Conservation (phyloP, 139 green algal genomes). For the Haematococcus lacustris region DNA sequence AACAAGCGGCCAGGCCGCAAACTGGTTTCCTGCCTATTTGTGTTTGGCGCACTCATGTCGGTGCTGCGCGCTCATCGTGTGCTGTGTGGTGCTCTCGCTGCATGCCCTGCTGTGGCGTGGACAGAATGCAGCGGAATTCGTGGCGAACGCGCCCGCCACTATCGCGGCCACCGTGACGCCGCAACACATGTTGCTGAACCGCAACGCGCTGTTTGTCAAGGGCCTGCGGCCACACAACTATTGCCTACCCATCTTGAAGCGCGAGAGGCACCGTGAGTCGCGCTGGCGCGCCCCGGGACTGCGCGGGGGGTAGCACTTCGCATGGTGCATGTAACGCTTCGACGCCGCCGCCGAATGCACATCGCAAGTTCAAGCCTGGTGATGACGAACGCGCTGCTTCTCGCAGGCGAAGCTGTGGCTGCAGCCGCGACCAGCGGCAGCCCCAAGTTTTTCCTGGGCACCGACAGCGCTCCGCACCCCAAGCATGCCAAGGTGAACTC, state of each 20-base stretch:
- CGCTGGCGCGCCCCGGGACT: too few species aligned
- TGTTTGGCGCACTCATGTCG: too few species aligned
- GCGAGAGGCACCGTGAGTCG: conserved; percentile 70
- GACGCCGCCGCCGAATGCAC: too few species aligned
- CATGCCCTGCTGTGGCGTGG: not conserved
- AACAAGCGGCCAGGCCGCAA: too few species aligned
- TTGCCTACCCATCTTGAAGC: conserved; percentile 97
- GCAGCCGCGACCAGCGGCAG: conserved; percentile 72
- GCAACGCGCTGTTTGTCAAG: conserved; percentile 89
- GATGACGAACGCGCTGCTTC: too few species aligned
- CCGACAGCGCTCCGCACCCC: conserved; percentile 88
- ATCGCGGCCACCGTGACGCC: conserved; percentile 86
- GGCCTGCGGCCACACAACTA: conserved; percentile 93
- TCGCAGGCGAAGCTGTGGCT: conserved; percentile 59
- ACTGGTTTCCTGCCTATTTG: too few species aligned
- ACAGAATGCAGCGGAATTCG: conserved; percentile 67
- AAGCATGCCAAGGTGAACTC: conserved; percentile 45
- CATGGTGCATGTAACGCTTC: too few species aligned
- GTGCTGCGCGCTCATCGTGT: too few species aligned
- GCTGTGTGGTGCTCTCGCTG: conserved; percentile 5
- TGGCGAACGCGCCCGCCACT: conserved; percentile 50
- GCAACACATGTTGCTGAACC: conserved; percentile 98
- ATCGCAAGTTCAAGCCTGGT: too few species aligned
- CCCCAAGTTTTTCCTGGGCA: conserved; percentile 94
- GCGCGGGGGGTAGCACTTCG: too few species aligned